Evolutionary conservation across 2,329 filamentous ascomycete genomes (phyloP), one percentile per base, ranked within the genome.

Genomic region (Orbilia brochopaga): DNA sequence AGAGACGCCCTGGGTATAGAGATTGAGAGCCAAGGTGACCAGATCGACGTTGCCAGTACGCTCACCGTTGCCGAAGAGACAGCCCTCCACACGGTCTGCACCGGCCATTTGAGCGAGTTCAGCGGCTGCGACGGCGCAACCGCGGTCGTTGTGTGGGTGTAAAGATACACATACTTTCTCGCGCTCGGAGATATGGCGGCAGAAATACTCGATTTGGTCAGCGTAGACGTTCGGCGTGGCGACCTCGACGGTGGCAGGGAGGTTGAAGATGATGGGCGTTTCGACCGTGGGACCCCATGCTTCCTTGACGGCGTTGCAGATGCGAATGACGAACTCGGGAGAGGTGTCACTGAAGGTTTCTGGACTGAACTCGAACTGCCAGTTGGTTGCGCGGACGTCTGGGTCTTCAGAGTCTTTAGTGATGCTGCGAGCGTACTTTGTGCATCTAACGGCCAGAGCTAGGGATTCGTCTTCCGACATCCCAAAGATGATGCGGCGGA

Each of bases 31-130:
- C 63, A 97, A 84, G 35, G 92, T 97, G 55, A 97, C 92, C 62
- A 97, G 84, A 78, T 97, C 93, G 19, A 97, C 92, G 77, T 97
- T 97, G 74, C 93, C 94, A 0, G 93, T 97, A 74, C 94, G 84
- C 83, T 99, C 93, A 69, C 94, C 93, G 76, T 97, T 97, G 58
- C 92, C 92, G 78, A 97, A 95, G 42, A 97, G 83, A 74, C 91
- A 96, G 51, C 93, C 93, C 80, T 97, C 93, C 13, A 97, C 93
- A 78, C 94, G 84, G 80, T 97, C 91, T 37, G 92, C 94, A 60
- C 93, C 94, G 17, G 92, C 94, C 92, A 97, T 97, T 80, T 97
- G 92, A 5, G 90, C 93, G 77, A 97, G 81, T 79, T 97, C 93
- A 8, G 93, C 90, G 0, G 92, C 92, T 0, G 93, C 93, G 15